Evolutionary conservation across 345 rosid species (phyloP).

Genomic region (Erodium maritimum): DNA sequence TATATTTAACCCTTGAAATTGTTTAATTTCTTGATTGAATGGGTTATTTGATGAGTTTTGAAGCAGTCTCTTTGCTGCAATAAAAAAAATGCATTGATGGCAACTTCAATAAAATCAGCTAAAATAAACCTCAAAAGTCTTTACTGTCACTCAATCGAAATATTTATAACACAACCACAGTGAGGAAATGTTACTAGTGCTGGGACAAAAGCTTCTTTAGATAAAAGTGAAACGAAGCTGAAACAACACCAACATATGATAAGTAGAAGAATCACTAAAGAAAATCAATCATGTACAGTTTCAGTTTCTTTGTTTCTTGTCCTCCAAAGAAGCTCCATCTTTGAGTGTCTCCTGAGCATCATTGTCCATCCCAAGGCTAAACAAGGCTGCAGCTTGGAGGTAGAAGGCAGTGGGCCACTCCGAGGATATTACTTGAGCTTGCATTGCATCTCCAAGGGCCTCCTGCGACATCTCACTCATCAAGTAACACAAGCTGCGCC

Average conservation of each 20-base stretch:
- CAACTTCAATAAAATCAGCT: not conserved
- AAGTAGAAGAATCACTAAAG: not conserved
- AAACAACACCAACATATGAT: not conserved
- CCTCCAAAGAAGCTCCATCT: conserved; percentile 8
- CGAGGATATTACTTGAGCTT: conserved; percentile 9
- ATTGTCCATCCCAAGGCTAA: conserved; percentile 9
- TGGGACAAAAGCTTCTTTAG: not conserved
- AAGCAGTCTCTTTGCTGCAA: too few relatives aligned
- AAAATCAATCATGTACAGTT: not conserved
- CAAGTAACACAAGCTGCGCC: conserved; percentile 10
- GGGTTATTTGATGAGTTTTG: too few relatives aligned
- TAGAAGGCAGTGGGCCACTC: conserved; percentile 12
- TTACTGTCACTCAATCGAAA: not conserved
- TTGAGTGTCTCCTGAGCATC: conserved; percentile 12
- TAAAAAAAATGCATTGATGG: too few relatives aligned
- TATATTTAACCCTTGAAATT: too few relatives aligned
- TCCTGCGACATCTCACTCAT: conserved; percentile 4
- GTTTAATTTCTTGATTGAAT: too few relatives aligned
- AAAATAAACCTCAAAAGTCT: not conserved
- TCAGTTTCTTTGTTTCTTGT: conserved; percentile 5
- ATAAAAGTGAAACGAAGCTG: not conserved
- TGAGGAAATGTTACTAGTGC: not conserved
- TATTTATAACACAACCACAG: not conserved
- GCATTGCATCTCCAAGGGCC: conserved; percentile 13
- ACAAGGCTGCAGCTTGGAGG: conserved; percentile 10